Evolutionary conservation across 768 basidiomycete genomes (phyloP).

Genomic region (Xerocomellus amylosporus): DNA sequence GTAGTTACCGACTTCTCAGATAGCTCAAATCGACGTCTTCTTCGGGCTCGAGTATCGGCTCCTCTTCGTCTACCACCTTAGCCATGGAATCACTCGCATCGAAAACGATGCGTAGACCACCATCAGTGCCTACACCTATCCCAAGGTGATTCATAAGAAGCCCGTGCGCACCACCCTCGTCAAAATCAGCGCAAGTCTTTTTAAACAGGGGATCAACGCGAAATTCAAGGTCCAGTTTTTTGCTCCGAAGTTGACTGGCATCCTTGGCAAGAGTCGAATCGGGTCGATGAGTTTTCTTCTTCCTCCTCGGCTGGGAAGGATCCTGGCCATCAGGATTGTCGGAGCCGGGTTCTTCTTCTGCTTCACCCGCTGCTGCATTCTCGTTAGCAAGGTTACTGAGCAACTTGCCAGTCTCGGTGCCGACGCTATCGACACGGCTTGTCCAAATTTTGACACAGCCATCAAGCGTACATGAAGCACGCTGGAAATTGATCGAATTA

Average conservation of each 20-base stretch:
- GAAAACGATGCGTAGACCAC: constrained; percentile 87
- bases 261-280: constrained; percentile 90
- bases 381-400: constrained; percentile 80
- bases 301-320: constrained; percentile 51
- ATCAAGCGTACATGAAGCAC: constrained; percentile 94
- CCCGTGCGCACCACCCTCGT: constrained; percentile 96
- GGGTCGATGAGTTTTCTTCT: constrained; percentile 64
- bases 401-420: constrained; percentile 94
- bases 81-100: constrained; percentile 91
- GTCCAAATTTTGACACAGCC: constrained; percentile 99
- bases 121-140: constrained; percentile 73
- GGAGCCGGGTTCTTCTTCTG: constrained; percentile 58
- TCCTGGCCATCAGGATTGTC: constrained; percentile 66
- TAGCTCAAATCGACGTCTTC: constrained; percentile 64
- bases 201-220: constrained; percentile 95
- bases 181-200: constrained; percentile 98
- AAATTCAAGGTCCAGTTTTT: constrained; percentile 95
- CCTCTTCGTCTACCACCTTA: constrained; percentile 71
- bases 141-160: constrained; percentile 94
- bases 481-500: constrained; percentile 98
- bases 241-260: constrained; percentile 73
- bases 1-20: constrained; percentile 50
- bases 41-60: constrained; percentile 60
- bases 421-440: constrained; percentile 93
- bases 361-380: constrained; percentile 56